phyloP scores from a whole-genome alignment of 2,329 filamentous ascomycete genomes.

The Akanthomyces uredinophilus region DNA sequence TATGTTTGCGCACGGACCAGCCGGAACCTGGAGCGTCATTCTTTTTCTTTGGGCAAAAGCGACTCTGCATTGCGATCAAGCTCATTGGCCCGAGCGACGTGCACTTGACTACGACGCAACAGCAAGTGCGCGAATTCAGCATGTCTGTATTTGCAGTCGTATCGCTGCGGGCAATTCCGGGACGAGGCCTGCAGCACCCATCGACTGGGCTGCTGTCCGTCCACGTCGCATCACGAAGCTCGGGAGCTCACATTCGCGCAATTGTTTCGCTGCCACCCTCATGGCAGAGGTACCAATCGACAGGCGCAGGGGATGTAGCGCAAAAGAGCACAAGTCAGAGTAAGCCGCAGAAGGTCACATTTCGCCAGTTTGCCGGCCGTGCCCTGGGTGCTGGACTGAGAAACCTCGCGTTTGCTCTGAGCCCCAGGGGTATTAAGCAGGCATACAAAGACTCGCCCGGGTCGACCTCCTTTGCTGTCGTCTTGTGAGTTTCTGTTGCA shows the following conservation, averaged over 20 bases:
- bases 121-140: background rate
- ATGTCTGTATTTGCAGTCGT: conserved; percentile 33
- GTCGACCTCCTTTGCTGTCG: conserved; percentile 26
- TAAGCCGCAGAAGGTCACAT: conserved; percentile 26
- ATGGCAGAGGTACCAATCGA: conserved; percentile 27
- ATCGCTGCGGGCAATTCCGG: conserved; percentile 29
- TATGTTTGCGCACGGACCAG: conserved; percentile 5
- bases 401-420: conserved; percentile 30
- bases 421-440: conserved; percentile 30
- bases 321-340: conserved; percentile 20
- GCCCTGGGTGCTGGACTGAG: conserved; percentile 30
- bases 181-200: conserved; percentile 26
- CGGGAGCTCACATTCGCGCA: conserved; percentile 26
- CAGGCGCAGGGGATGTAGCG: conserved; percentile 15
- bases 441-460: conserved; percentile 31
- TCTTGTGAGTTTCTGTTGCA: conserved; percentile 24
- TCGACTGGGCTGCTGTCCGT: conserved; percentile 28
- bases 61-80: background rate
- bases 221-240: conserved; percentile 26
- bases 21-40: conserved; percentile 2
- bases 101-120: background rate
- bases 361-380: conserved; percentile 25
- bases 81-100: background rate
- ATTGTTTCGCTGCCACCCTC: conserved; percentile 25
- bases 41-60: conserved; percentile 3